A percentile compares a stretch with the other conserved stretches of the same genome.
Evolutionary conservation across 768 basidiomycete species (phyloP).

Genomic region (Mycena maculata): DNA sequence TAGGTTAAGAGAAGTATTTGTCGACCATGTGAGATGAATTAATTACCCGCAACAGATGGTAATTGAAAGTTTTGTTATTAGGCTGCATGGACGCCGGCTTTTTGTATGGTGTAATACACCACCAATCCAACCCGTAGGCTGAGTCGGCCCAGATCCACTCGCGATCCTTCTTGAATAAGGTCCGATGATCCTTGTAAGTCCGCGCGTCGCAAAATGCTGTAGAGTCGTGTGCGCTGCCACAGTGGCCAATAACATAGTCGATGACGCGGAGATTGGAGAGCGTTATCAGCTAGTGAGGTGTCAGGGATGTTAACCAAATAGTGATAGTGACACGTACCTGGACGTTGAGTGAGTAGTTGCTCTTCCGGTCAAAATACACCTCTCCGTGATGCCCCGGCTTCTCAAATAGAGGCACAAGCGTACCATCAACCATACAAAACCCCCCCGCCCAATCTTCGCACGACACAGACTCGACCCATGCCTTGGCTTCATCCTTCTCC

Average conservation of each 20-base stretch:
- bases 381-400: constrained; percentile 40
- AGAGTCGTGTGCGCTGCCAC: constrained; percentile 44
- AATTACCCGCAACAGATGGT: constrained; percentile 35
- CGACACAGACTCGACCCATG: constrained; percentile 36
- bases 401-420: constrained; percentile 43
- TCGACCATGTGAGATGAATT: constrained; percentile 21
- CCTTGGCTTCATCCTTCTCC: constrained; percentile 40
- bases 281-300: constrained; percentile 33
- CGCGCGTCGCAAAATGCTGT: constrained; percentile 37
- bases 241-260: constrained; percentile 36
- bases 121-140: constrained; percentile 33
- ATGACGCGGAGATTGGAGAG: not conserved
- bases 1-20: constrained; percentile 14
- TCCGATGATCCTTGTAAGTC: constrained; percentile 28
- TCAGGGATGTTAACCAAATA: not conserved
- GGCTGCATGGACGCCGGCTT: constrained; percentile 37
- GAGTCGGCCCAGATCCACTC: constrained; percentile 6
- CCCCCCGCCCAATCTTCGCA: constrained; percentile 45
- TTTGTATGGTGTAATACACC: constrained; percentile 48
- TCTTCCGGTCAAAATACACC: constrained; percentile 30
- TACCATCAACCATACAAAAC: too few relatives aligned
- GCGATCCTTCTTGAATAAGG: not conserved
- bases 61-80: constrained; percentile 5
- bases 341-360: constrained; percentile 45
- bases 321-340: constrained; percentile 37